Percentiles rank a stretch among this genome's conserved stretches.
phyloP scores from a whole-genome alignment of 257 asterid species.

The Nicotiana paniculata region DNA sequence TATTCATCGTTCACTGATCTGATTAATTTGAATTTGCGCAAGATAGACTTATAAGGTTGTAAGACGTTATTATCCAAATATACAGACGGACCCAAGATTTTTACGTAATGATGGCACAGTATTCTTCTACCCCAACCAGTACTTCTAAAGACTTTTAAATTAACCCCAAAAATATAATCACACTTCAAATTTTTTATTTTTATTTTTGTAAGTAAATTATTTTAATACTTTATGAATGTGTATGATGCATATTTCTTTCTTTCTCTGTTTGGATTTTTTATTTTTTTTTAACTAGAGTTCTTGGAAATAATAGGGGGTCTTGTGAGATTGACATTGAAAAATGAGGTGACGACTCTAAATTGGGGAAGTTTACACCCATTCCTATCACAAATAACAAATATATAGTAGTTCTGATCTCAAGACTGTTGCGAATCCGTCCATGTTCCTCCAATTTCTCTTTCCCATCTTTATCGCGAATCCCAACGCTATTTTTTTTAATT shows the following conservation, averaged over 20 bases:
- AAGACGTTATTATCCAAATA: no score
- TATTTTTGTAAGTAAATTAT: no score
- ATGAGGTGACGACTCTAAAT: background rate
- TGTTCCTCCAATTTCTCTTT: background rate
- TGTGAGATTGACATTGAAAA: background rate
- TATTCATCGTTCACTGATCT: no score
- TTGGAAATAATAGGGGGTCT: background rate
- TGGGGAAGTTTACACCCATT: background rate
- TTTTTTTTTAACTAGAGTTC: background rate
- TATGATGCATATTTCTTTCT: background rate
- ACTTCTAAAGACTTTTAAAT: no score
- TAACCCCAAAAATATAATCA: no score
- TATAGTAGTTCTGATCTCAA: background rate
- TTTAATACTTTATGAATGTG: background rate
- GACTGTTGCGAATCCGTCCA: background rate
- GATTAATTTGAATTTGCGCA: no score
- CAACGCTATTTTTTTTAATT: background rate
- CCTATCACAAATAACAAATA: background rate
- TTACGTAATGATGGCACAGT: no score
- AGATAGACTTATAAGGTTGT: no score
- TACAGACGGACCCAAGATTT: no score
- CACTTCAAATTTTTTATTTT: no score
- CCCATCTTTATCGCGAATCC: constrained; percentile 1
- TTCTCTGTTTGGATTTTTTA: background rate
- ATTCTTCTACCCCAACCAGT: no score